phyloP scores from a whole-genome alignment of 116 monocot genomes.

The Posidonia oceanica region DNA sequence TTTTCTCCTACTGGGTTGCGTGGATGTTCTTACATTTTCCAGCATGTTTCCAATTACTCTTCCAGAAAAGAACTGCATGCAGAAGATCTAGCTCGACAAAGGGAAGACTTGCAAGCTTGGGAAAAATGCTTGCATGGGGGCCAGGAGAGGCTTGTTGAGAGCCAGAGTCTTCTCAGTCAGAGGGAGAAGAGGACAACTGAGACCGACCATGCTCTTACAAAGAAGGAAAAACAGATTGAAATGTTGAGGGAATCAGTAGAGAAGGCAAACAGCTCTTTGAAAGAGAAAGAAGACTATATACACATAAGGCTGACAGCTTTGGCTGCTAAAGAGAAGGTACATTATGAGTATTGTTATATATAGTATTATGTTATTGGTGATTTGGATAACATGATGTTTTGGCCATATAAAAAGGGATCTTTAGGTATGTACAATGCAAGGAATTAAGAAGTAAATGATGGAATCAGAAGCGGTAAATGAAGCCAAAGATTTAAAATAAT shows the following conservation, averaged over 20 bases:
- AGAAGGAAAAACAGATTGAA: conserved; percentile 68
- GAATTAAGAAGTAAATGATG: too few relatives aligned
- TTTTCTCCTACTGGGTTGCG: not conserved
- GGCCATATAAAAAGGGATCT: not conserved
- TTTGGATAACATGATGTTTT: not conserved
- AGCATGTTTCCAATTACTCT: not conserved
- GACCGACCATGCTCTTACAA: conserved; percentile 38
- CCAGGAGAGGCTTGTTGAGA: conserved; percentile 72
- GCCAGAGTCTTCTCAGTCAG: conserved; percentile 72
- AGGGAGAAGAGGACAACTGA: conserved; percentile 69
- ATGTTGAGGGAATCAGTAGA: conserved; percentile 35
- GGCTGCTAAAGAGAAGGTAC: conserved; percentile 59
- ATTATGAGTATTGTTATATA: not conserved
- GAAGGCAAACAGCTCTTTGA: conserved; percentile 28
- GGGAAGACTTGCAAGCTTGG: conserved; percentile 59
- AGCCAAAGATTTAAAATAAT: too few relatives aligned
- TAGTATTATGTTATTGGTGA: too few relatives aligned
- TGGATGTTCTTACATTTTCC: not conserved
- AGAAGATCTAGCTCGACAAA: conserved; percentile 53
- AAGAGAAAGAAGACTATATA: conserved; percentile 55
- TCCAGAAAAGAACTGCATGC: conserved; percentile 42
- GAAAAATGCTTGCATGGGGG: conserved; percentile 69
- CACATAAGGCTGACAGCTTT: conserved; percentile 34
- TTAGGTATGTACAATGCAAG: too few relatives aligned
- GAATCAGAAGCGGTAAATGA: too few relatives aligned